Base-by-base conservation (phyloP, 73 alveolate genomes). In the Durusdinium trenchii region DNA sequence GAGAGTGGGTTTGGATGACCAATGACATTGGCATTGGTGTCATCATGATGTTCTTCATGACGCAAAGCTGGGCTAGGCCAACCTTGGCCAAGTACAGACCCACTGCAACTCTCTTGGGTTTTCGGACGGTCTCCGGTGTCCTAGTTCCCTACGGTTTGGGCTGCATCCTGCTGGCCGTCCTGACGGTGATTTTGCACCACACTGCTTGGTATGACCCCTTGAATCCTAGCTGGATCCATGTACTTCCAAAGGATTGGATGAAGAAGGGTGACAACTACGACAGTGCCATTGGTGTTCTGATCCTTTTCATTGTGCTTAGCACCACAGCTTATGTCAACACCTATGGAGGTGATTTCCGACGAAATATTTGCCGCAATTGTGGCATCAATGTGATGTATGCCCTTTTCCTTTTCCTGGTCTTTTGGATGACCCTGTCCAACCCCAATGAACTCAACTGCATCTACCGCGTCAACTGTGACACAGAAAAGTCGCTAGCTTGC, bases 1-100 rank as follows among this genome's bases (percentile, higher is more conserved):
- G 95, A 18, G 95, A 87, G 95, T 87, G 95, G 95, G 95, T 87
- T n/a, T 87, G 95, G 95, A 87, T 87, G 83, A 87, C 95, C 35
- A 60, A 60, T 46, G 95, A 87, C 84, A 87, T 87, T 64, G 95
- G 95, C 10, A 84, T 87, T 38, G 95, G 95, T 32, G 95, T 87
- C 28, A 43, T 87, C 95, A 87, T 87, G 95, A 87, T 87, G 95
- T 87, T 60, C 83, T 87, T 87, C 84, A 87, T 87, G 95, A 87
- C 95, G 23, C 95, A 87, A 64, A 51, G 82, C 32, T 47, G 84
- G 38, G 95, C 95, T 18, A 46, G 61, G 38, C 95, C 95, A 26
- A 47, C 50, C 14, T 45, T 87, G 84, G 95, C 95, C 38, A 87
- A 87, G 73, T 87, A 51, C 47, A 42, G 95, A 64, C 95, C 95